Conservation (phyloP, 2,329 filamentous ascomycete species). For the Harringtonia lauricola region DNA sequence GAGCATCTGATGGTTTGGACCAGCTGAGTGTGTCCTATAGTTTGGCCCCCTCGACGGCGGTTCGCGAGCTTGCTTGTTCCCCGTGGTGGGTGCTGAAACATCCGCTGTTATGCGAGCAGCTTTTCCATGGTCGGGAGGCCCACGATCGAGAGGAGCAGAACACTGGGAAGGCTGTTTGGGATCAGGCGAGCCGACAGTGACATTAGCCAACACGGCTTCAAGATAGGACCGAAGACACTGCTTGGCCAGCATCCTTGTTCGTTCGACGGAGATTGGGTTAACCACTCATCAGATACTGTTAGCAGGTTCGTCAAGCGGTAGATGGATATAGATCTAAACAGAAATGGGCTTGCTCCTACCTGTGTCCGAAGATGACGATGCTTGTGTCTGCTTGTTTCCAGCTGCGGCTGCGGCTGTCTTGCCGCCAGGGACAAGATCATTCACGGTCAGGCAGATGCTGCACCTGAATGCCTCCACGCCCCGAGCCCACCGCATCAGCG, state of each 20-base stretch:
- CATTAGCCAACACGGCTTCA: constrained; percentile 3
- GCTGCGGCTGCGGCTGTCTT: not conserved
- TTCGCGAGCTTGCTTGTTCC: too few species aligned
- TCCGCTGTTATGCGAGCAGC: too few species aligned
- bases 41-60: too few species aligned
- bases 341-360: not conserved
- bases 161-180: not conserved
- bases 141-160: too few species aligned
- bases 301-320: not conserved
- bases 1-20: too few species aligned
- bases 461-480: constrained; percentile 68
- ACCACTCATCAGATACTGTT: not conserved
- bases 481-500: constrained; percentile 67
- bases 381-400: not conserved
- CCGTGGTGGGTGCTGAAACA: too few species aligned
- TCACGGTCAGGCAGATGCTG: constrained; percentile 74
- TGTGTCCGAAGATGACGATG: not conserved
- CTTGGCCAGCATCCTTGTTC: constrained; percentile 40
- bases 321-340: not conserved
- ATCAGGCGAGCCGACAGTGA: not conserved
- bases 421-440: constrained; percentile 51
- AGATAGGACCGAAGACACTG: constrained; percentile 29
- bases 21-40: too few species aligned
- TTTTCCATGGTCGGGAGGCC: too few species aligned
- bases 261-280: constrained; percentile 42